Conservation (phyloP, 2,329 filamentous ascomycete species). For the Aspergillus carbonarius region DNA sequence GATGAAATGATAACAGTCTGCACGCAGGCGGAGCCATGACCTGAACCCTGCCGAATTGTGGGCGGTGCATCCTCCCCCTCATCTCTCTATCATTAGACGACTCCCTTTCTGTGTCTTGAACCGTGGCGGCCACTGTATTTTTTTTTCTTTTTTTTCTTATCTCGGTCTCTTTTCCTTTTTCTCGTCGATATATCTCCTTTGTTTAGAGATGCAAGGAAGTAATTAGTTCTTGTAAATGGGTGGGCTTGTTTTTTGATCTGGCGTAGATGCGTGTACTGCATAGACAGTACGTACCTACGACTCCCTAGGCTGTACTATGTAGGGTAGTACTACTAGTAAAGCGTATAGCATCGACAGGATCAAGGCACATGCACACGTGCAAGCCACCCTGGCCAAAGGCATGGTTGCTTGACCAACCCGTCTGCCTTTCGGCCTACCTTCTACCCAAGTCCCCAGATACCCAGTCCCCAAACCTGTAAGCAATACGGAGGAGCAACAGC, state of each 20-base stretch:
- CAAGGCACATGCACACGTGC: background rate
- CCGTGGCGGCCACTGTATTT: slow-evolving; percentile 27
- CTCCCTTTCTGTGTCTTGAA: slow-evolving; percentile 7
- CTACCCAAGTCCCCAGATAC: too few relatives aligned
- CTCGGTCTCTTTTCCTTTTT: slow-evolving; percentile 22
- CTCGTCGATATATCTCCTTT: slow-evolving; percentile 18
- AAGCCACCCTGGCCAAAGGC: background rate
- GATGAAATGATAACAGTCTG: slow-evolving; percentile 23
- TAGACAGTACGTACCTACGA: background rate
- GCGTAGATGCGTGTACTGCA: background rate
- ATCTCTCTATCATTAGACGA: slow-evolving; percentile 6
- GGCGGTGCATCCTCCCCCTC: background rate
- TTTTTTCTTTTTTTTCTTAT: slow-evolving; percentile 21
- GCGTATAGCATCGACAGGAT: background rate
- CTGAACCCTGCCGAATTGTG: background rate
- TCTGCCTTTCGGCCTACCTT: too few relatives aligned
- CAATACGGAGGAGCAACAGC: background rate
- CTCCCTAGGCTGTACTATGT: background rate
- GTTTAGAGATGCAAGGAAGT: slow-evolving; percentile 38
- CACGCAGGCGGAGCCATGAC: slow-evolving; percentile 1
- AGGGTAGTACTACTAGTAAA: background rate
- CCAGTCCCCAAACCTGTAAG: background rate
- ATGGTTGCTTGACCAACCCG: background rate
- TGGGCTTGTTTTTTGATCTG: background rate
- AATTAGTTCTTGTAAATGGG: slow-evolving; percentile 35